phyloP scores from a whole-genome alignment of 441 rosid genomes.

The Eruca vesicaria region DNA sequence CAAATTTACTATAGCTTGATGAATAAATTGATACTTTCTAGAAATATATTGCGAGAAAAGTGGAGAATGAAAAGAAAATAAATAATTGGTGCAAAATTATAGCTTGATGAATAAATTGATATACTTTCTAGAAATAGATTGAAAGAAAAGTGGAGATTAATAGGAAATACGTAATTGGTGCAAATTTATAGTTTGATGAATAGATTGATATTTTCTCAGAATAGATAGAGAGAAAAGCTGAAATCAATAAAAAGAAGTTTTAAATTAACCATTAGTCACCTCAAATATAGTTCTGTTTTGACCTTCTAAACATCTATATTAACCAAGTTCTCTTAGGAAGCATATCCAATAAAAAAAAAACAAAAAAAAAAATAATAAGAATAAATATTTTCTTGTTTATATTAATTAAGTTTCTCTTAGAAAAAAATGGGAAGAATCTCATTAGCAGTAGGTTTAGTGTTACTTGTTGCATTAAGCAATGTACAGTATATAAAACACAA shows the following conservation, averaged over 20 bases:
- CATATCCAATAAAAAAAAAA: background rate
- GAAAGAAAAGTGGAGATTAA: background rate
- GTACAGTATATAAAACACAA: too few species aligned
- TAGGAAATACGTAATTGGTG: background rate
- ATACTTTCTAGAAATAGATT: background rate
- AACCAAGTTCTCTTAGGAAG: background rate
- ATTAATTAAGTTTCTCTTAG: background rate
- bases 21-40: background rate
- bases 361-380: background rate
- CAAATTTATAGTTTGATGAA: background rate
- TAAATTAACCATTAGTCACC: background rate
- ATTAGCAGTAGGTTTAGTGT: background rate
- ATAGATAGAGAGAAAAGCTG: background rate
- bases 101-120: too few species aligned
- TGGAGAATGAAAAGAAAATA: background rate
- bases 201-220: background rate
- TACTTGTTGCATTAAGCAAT: slow-evolving; percentile 1
- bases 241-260: background rate
- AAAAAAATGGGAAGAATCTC: slow-evolving; percentile 1
- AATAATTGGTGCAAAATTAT: background rate
- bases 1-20: background rate
- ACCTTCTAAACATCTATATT: background rate
- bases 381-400: background rate
- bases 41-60: background rate
- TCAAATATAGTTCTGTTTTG: background rate